Base-by-base conservation (phyloP, 2,329 filamentous ascomycete species). In the Ampelomyces quisqualis region DNA sequence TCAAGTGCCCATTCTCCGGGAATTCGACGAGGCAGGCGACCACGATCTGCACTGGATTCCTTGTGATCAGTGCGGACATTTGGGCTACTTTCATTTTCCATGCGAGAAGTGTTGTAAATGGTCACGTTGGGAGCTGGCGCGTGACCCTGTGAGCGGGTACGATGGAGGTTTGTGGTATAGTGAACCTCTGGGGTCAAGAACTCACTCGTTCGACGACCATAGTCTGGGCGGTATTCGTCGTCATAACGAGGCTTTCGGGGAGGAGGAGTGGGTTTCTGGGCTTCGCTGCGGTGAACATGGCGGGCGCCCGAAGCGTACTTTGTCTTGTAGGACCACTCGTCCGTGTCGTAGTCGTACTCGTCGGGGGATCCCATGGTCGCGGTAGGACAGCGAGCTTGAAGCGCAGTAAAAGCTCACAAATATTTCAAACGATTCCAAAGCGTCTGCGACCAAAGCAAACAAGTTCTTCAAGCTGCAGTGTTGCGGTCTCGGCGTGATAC, bases 91-190 rank as follows among this genome's bases (percentile, higher is more conserved):
- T 66, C 64, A 38, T 63, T 64, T 47, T 69, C 60, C 47, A 68
- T 65, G 37, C 62, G 62, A 38, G 69, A 67, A 39, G 69, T 70
- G 55, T 74, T 74, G 62, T 72, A 70, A 46, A 74, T 73, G 51
- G 71, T 72, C 47, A 75, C 68, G 32, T 70, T 68, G 13, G 73
- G 73, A n/a, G 60, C 61, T 10, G 70, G 70, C 17, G 62, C 50
- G 39, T 70, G 65, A 30, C 73, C 73, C 28, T 68, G 65, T 11
- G 72, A 74, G 43, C 71, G 68, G 33, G 70, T 70, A 38, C 73
- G 70, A 34, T 73, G 68, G 11, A 74, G 66, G 28, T 64, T 62
- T 28, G 52, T 49, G 1, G 55, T 47, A 26, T 56, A 65, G 38
- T 54, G 50, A 13, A 45, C 47, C 30, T 66, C 58, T 1, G 64